Percentiles rank a stretch among this genome's conserved stretches.
Evolutionary conservation across 2,329 filamentous ascomycete genomes (phyloP).

Genomic region (Aspergillus arachidicola): DNA sequence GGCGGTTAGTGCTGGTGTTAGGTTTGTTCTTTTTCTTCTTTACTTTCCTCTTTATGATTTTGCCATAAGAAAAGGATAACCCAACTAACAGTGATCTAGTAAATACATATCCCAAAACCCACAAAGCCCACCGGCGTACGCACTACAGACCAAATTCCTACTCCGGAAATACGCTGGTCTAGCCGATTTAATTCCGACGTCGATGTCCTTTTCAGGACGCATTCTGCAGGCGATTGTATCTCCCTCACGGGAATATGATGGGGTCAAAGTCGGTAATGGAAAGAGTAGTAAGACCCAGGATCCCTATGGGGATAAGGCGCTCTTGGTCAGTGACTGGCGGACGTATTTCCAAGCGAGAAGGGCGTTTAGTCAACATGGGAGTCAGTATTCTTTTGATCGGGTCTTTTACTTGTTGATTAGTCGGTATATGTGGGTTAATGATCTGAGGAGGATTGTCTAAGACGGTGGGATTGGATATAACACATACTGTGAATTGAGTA

Average conservation of each 20-base stretch:
- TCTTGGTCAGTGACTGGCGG: conserved; percentile 42
- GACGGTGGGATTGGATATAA: not conserved
- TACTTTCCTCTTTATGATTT: not conserved
- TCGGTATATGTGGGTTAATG: conserved; percentile 48
- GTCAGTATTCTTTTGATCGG: conserved; percentile 47
- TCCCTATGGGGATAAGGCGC: conserved; percentile 29
- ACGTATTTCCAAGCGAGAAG: conserved; percentile 39
- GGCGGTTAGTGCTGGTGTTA: conserved; percentile 43
- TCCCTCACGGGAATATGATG: not conserved
- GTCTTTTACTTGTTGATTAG: conserved; percentile 44
- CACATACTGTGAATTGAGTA: not conserved
- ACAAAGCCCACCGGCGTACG: conserved; percentile 38
- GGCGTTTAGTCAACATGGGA: conserved; percentile 42
- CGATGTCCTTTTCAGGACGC: conserved; percentile 36
- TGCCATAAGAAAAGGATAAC: not conserved
- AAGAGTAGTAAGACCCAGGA: conserved; percentile 4
- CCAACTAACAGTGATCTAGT: not conserved
- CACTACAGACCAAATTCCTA: conserved; percentile 39
- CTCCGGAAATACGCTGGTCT: conserved; percentile 45
- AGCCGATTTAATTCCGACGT: conserved; percentile 41
- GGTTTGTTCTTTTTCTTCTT: conserved; percentile 26
- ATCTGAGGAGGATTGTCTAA: conserved; percentile 15
- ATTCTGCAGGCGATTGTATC: conserved; percentile 24
- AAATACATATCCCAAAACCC: conserved; percentile 31
- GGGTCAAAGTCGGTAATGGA: not conserved